Base-by-base conservation (phyloP, 208 protist genomes). In the Trichomonas gallinae region DNA sequence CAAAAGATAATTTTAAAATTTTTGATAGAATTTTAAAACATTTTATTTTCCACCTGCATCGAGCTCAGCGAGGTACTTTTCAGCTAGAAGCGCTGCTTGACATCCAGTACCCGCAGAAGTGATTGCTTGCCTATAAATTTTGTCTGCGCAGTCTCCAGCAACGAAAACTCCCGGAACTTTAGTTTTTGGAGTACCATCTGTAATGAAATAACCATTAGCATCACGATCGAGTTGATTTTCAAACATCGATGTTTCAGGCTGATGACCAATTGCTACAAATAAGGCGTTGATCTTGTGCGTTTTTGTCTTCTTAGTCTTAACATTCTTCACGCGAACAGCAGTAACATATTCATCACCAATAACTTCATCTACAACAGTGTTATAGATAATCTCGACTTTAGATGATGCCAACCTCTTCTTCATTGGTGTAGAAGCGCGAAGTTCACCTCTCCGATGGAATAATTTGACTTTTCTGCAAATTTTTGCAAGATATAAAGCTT, bases 251-350 rank as follows among this genome's bases (percentile, higher is more conserved):
- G 98, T 98, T 48, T 98, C 98, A 49, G 98, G 98, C 9, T 91
- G 88, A 96, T 98, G 98, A 63, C 98, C 98, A 96, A 98, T 98
- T 40, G 98, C 98, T 31, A 98, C 97, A 96, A 98, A 98, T 0
- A 98, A 93, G 15, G 44, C 87, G 31, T 6, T 15, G 15, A 48
- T 17, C 3, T 48, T n/a, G 13, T 48, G 26, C 6, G 9, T 42
- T 96, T 4, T 44, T 21, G 42, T 9, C 31, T 72, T 31, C 2
- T 82, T 44, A 0, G 93, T 96, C 15, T 96, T 96, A 34, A 96
- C 49, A 23, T 96, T 96, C 40, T 96, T 44, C 0, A 96, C 10
- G 3, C 8, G 40, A 81, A 96, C 49, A 44, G 46, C 93, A 36
- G 51, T 81, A 0, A 96, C 36, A 15, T n/a, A 46, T 31, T 96